Conservation (phyloP, 1,284 basidiomycete genomes). For the Cutaneotrichosporon dermatis region DNA sequence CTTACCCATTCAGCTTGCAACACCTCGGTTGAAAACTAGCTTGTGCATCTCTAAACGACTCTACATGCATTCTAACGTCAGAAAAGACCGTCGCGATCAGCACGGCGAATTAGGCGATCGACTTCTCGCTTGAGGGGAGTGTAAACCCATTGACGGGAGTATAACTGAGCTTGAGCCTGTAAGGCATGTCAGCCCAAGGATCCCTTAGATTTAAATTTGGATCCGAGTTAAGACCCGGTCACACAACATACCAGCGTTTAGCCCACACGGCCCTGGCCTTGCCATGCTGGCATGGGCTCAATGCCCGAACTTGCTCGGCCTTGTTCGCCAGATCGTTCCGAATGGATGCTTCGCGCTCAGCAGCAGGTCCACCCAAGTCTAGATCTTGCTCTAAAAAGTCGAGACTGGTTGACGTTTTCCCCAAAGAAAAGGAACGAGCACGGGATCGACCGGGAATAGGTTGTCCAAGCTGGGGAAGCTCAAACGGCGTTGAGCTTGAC, state of each 20-base stretch:
- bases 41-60: too few species aligned
- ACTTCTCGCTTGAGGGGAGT: too few species aligned
- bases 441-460: constrained; percentile 9
- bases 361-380: constrained; percentile 26
- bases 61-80: too few species aligned
- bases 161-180: constrained; percentile 40
- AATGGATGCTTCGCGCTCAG: constrained; percentile 30
- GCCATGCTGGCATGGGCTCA: constrained; percentile 31
- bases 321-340: constrained; percentile 24
- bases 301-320: constrained; percentile 17
- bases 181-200: neutral
- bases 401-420: constrained; percentile 19
- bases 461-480: constrained; percentile 11
- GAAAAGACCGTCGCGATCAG: too few species aligned
- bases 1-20: too few species aligned
- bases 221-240: neutral
- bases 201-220: neutral
- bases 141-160: constrained; percentile 23
- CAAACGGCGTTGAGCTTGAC: constrained; percentile 18
- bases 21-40: too few species aligned
- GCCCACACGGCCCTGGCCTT: constrained; percentile 39
- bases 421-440: constrained; percentile 20
- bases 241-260: constrained; percentile 34
- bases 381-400: constrained; percentile 22
- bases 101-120: too few species aligned